Base-by-base conservation (phyloP, 257 asterid species). In the Solanum habrochaites region DNA sequence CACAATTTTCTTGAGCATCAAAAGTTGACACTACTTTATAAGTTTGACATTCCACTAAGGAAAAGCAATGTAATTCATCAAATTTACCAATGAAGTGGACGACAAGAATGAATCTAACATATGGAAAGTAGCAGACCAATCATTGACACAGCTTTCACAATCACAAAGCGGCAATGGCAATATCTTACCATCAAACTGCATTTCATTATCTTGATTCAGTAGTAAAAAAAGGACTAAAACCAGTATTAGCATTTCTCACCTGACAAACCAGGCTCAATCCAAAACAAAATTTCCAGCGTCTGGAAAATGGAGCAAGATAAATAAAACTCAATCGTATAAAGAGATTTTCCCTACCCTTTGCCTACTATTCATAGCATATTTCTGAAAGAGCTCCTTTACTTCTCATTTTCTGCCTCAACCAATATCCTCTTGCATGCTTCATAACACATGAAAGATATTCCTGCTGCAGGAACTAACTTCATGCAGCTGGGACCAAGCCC, bases 371-470 rank as follows among this genome's bases (percentile, higher is more conserved):
- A 66, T 9, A 89, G 84, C 88, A 89, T 91, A 70, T 21, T 21
- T 14, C 58, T 45, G 29, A 74, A 70, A 60, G 64, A 37, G 15
- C 10, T 69, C 42, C 64, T 31, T 89, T 90, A 89, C 7, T 87
- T 95, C 11, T 95, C 98, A 7, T 93, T 90, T 62, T 93, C 96
- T 72, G 90, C 87, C 92, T 97, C 98, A 18, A 97, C 94, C 93
- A 97, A 91, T 88, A 95, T 95, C 89, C 89, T 90, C 95, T 97
- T 94, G 93, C 98, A 94, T 5, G 98, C 98, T 88, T 97, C 98
- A 5, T 97, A 97, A 86, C 99, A 97, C 99, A 95, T 96, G 89
- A 96, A 96, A 56, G 99, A 96, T 60, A 96, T 96, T 86, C 99
- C 99, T 2, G 99, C 99, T 18, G 98, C 99, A 20, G 98, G 99